Percentiles rank a stretch among this genome's conserved stretches.
These are phyloP conservation scores for Lignosus rhinocerotis DNA, from an alignment of 1,284 basidiomycete species.

Conservation along the genomic window DNA sequence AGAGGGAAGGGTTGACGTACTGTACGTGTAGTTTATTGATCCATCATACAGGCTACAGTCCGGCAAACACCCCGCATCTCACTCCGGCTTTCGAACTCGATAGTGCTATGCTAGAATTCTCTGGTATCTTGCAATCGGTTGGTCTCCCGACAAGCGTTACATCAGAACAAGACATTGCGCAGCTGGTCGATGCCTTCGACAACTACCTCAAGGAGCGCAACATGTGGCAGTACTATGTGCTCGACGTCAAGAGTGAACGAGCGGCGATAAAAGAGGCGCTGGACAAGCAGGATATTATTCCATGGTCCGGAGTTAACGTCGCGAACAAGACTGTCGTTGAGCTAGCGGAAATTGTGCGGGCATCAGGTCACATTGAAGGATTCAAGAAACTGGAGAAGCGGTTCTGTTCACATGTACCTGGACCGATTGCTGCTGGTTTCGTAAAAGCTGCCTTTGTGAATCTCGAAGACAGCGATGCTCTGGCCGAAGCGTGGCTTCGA, in stretches of 20 bases:
- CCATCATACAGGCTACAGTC: constrained; percentile 71
- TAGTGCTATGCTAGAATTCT: constrained; percentile 80
- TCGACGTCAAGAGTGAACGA: constrained; percentile 68
- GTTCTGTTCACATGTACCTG: constrained; percentile 67
- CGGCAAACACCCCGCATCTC: constrained; percentile 87
- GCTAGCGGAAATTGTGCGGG: constrained; percentile 64
- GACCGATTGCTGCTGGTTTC: constrained; percentile 63
- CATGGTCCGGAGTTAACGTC: constrained; percentile 62
- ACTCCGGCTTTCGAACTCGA: constrained; percentile 88
- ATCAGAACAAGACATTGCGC: constrained; percentile 68
- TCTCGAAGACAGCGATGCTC: constrained; percentile 49
- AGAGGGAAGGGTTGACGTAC: constrained; percentile 25
- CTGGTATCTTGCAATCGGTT: constrained; percentile 57
- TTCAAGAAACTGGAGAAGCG: constrained; percentile 64
- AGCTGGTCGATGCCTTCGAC: constrained; percentile 64
- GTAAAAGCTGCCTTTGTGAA: constrained; percentile 69
- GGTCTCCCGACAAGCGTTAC: constrained; percentile 74
- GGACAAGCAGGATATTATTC: constrained; percentile 40
- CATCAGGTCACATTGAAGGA: constrained; percentile 56
- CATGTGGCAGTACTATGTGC: constrained; percentile 91
- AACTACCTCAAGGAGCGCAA: constrained; percentile 63
- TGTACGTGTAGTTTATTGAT: constrained; percentile 2
- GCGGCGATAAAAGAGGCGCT: constrained; percentile 55
- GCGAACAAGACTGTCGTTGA: constrained; percentile 63
- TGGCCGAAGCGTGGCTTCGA: constrained; percentile 71